Base-by-base conservation (phyloP, 371 early-diverging fungal genomes). In the Chytridiales sp. region DNA sequence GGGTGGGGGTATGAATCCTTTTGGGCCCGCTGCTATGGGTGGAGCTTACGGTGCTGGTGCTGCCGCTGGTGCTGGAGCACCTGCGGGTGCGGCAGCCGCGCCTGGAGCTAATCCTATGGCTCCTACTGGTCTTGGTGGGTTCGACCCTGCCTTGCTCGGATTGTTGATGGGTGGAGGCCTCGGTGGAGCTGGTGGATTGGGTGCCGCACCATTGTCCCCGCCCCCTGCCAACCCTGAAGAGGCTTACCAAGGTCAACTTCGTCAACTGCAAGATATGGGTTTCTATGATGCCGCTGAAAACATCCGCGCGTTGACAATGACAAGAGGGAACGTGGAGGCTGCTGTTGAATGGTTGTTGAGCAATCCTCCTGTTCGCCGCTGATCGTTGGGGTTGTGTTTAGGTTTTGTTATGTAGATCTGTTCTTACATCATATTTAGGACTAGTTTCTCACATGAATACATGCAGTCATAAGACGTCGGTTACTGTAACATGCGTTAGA, bases 201-300 rank as follows among this genome's bases (percentile, higher is more conserved):
- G 31, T 6, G 57, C 52, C 32, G 74, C 63, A 39, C 64, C 77
- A 8, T 61, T 71, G 50, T 73, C 79, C 34, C 70, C 78, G 56
- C 78, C 80, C 56, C 87, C 95, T 38, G 91, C 92, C 26, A 62
- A 66, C 48, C 79, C 79, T 5, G 97, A 95, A 75, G 94, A 92
- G 67, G 83, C 93, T 24, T 98, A 84, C 74, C 85, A 87, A 64
- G 85, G 82, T 21, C 95, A 98, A 72, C 80, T 98, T 48, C 84
- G 85, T 68, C 96, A 96, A 74, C 75, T 98, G 58, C 89, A 86
- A 63, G 98, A 97, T 41, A 98, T 98, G 98, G 98, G 98, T 4
- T 93, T 98, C 70, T 90, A 82, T 78, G 90, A 93, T 71, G 87
- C 91, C 13, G 74, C 83, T 5, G 87, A 89, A 74, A 98, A 98